Evolutionary conservation across 169 alveolate species (phyloP), one percentile per base, ranked within the genome.

Genomic region (Plasmodium malariae): DNA sequence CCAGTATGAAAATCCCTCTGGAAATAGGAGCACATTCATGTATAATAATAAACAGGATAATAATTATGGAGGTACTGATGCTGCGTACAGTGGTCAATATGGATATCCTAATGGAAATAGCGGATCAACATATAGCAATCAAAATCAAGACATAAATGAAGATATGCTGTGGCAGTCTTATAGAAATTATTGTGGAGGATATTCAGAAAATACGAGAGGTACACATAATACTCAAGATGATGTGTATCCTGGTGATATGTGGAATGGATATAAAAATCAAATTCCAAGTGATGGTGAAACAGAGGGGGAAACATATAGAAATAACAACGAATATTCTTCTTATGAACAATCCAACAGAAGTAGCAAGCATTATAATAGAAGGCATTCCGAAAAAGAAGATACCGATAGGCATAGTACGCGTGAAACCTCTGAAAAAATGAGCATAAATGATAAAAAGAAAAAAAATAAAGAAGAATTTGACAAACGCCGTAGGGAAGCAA

Each of bases 391-490:
- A n/a, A n/a, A n/a, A n/a, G n/a, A n/a, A n/a, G 30, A 6, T 62
- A 17, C 72, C 40, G 48, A 62, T 0, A 24, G 72, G 40, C n/a
- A 11, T 17, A 62, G 30, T 26, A 62, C 6, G 43, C 3, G 43
- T 11, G 12, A 26, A 21, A 62, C 17, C 72, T 19, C 19, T n/a
- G n/a, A 36, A 62, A 30, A 62, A 26, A 5, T 19, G 72, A 62
- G 0, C 9, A 62, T 7, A 5, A 30, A 62, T n/a, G 40, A 62
- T 62, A 24, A 19, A 62, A 37, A 21, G 45, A 5, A 26, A 62
- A 3, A n/a, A 62, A 62, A 62, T 32, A 21, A 62, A 62, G 72
- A 62, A 26, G 72, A 62, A 21, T 62, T n/a, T 62, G 72, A 62
- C 1, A 62, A 19, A 62, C 72, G 72, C 26, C 72, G 72, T 62